phyloP scores from a whole-genome alignment of 1,284 basidiomycete species.

The Hypsizygus ulmarius region DNA sequence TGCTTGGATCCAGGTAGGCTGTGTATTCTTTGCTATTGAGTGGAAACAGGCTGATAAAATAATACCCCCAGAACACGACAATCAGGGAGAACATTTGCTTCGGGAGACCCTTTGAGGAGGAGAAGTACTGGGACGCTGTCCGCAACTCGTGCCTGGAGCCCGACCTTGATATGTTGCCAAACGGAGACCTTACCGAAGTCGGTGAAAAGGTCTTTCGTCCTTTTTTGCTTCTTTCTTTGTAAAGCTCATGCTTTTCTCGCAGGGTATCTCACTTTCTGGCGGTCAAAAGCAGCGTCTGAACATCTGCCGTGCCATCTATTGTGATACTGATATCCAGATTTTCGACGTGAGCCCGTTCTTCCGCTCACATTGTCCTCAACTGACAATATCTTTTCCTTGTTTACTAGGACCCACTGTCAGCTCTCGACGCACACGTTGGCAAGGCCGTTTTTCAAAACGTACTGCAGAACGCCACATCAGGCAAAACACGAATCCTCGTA shows the following conservation, averaged over 20 bases:
- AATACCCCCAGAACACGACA: constrained; percentile 56
- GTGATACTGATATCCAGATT: constrained; percentile 81
- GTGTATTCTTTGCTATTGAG: neutral
- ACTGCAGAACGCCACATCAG: constrained; percentile 54
- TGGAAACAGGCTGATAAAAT: neutral
- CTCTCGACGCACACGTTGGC: constrained; percentile 86
- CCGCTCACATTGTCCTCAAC: neutral
- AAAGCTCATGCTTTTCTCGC: constrained; percentile 3
- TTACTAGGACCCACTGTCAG: constrained; percentile 72
- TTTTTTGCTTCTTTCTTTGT: neutral
- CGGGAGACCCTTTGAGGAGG: constrained; percentile 76
- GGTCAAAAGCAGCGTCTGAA: constrained; percentile 78
- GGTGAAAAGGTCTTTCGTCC: constrained; percentile 66
- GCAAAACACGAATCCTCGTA: constrained; percentile 81
- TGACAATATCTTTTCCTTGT: neutral
- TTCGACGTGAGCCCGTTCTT: constrained; percentile 53
- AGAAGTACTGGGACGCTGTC: constrained; percentile 76
- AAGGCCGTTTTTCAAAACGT: constrained; percentile 86
- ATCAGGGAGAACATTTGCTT: constrained; percentile 86
- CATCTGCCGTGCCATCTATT: constrained; percentile 85
- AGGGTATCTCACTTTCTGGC: constrained; percentile 80
- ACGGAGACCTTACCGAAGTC: constrained; percentile 86
- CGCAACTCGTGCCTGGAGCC: constrained; percentile 73
- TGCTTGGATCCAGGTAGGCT: constrained; percentile 80
- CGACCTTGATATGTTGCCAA: constrained; percentile 78